Percentiles rank a stretch among this genome's conserved stretches.
Evolutionary conservation across 371 early-diverging fungal species (phyloP).

Genomic region (Syncephalastrum sp.): DNA sequence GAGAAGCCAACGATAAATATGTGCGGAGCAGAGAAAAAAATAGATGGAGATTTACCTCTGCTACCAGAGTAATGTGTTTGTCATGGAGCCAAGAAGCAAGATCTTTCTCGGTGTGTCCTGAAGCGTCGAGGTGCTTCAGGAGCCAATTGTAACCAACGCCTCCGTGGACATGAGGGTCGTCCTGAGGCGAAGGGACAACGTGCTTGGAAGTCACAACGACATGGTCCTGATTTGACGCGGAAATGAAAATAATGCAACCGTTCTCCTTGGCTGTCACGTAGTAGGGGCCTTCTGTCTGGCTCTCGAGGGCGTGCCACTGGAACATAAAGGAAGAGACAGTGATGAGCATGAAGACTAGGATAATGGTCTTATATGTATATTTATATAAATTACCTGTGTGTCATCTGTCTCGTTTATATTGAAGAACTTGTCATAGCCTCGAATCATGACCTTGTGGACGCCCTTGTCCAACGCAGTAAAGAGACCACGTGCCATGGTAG

Average conservation of each 20-base stretch:
- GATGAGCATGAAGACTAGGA: neutral
- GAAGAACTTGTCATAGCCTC: conserved; percentile 97
- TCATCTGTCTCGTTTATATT: conserved; percentile 66
- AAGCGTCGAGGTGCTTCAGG: conserved; percentile 57
- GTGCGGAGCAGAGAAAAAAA: neutral
- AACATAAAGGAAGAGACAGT: neutral
- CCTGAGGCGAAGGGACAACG: conserved; percentile 43
- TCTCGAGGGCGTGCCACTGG: conserved; percentile 57
- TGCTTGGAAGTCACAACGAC: conserved; percentile 94
- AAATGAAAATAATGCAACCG: conserved; percentile 91
- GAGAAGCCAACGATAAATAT: neutral
- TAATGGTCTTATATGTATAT: too few relatives aligned
- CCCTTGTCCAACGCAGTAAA: conserved; percentile 44
- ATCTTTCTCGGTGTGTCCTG: conserved; percentile 59
- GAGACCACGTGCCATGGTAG: conserved; percentile 81
- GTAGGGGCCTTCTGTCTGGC: conserved; percentile 79
- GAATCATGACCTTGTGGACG: conserved; percentile 60
- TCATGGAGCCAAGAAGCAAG: conserved; percentile 70
- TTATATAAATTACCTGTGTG: conserved; percentile 40
- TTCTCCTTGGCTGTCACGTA: conserved; percentile 94
- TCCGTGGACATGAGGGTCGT: conserved; percentile 36
- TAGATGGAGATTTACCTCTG: conserved; percentile 57
- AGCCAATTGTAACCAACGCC: conserved; percentile 82
- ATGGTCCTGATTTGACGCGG: conserved; percentile 57
- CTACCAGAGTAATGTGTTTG: conserved; percentile 79